A percentile compares a stretch with the other conserved stretches of the same genome.
These are phyloP conservation scores for Fragaria iinumae DNA, from an alignment of 306 rosid species.

Conservation along the genomic window DNA sequence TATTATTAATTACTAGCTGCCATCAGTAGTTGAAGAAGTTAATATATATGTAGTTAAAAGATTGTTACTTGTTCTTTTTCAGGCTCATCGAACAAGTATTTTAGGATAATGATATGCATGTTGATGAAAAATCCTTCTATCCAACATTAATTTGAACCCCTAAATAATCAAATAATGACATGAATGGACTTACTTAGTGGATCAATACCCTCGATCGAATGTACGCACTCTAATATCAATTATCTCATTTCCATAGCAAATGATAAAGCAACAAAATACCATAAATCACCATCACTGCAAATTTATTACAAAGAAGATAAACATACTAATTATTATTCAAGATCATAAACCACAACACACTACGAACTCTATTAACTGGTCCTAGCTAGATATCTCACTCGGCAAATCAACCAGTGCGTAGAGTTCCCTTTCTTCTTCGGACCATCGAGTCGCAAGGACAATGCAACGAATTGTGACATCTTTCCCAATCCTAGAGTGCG, in stretches of 20 bases:
- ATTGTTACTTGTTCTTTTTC: background rate
- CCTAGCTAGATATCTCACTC: background rate
- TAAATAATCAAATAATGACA: too few relatives aligned
- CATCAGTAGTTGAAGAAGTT: background rate
- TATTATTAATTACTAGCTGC: background rate
- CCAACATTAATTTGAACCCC: background rate
- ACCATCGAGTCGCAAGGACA: constrained; percentile 81
- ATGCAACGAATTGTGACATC: constrained; percentile 56
- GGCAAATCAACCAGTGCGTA: constrained; percentile 78
- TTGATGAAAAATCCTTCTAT: background rate
- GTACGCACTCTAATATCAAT: background rate
- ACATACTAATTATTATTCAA: background rate
- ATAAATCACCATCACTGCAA: background rate
- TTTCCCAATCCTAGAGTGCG: constrained; percentile 49
- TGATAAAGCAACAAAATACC: background rate
- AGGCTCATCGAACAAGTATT: background rate
- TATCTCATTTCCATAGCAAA: background rate
- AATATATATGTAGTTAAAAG: background rate
- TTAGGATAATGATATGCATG: background rate
- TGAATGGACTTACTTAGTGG: too few relatives aligned
- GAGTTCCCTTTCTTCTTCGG: constrained; percentile 75
- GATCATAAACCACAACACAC: background rate
- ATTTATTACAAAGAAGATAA: background rate
- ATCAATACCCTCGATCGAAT: too few relatives aligned
- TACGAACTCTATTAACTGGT: constrained; percentile 33